A percentile compares a stretch with the other conserved stretches of the same genome.
Evolutionary conservation across 78 protist species (phyloP).

Genomic region (Dictyostelium firmibasis): DNA sequence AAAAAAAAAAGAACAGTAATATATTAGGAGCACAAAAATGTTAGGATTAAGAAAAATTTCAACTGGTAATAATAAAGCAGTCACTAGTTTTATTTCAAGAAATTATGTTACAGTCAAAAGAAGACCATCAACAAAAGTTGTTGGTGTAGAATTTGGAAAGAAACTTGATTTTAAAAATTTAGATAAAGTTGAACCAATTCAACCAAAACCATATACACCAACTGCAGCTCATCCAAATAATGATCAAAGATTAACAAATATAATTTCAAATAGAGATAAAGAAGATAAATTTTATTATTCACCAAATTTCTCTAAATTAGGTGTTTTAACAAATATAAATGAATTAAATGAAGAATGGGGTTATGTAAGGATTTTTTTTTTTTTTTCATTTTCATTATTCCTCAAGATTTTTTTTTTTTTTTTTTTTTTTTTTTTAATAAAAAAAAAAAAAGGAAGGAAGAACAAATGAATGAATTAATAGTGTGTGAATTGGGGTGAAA

Average conservation of each 20-base stretch:
- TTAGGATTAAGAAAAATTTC: slow-evolving; percentile 4
- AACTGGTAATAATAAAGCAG: background rate
- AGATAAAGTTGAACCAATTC: slow-evolving; percentile 27
- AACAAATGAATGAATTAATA: no score
- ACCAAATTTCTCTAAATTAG: slow-evolving; percentile 40
- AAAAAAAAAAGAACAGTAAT: background rate
- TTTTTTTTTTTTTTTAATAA: no score
- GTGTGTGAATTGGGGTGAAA: no score
- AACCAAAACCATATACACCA: background rate
- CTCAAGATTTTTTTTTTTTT: no score
- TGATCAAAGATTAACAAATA: background rate
- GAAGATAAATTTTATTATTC: background rate
- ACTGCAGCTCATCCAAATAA: background rate
- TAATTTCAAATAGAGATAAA: background rate
- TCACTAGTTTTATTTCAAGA: background rate
- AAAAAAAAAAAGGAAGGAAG: background rate
- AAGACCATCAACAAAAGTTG: background rate
- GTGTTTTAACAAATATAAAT: slow-evolving; percentile 17
- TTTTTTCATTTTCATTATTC: no score
- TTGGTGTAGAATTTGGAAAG: slow-evolving; percentile 8
- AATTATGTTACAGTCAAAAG: background rate
- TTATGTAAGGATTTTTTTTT: slow-evolving; percentile 29
- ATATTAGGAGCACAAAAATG: background rate
- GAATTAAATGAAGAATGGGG: slow-evolving; percentile 56
- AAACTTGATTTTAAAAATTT: background rate